phyloP scores from a whole-genome alignment of 2,329 filamentous ascomycete species.

The Trichoderma citrinoviride region DNA sequence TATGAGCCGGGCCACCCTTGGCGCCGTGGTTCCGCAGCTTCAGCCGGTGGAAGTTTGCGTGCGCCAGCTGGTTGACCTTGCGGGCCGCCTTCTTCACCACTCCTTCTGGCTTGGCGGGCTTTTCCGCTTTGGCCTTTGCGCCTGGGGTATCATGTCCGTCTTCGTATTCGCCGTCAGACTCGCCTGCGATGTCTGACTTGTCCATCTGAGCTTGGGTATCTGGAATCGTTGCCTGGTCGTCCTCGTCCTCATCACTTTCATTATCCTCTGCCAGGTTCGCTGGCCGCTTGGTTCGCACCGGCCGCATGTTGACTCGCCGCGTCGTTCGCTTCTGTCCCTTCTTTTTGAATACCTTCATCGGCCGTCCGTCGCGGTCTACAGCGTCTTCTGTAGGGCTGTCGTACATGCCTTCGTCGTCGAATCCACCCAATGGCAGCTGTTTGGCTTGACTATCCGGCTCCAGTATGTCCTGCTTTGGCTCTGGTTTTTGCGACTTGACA shows the following conservation, averaged over 20 bases:
- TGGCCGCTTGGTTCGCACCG: slow-evolving; percentile 50
- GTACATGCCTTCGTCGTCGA: slow-evolving; percentile 60
- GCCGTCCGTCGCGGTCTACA: slow-evolving; percentile 55
- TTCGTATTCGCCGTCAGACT: slow-evolving; percentile 23
- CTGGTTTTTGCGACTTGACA: slow-evolving; percentile 26
- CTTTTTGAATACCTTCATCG: slow-evolving; percentile 71
- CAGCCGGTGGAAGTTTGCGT: slow-evolving; percentile 64
- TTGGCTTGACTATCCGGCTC: slow-evolving; percentile 45
- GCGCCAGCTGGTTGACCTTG: slow-evolving; percentile 63
- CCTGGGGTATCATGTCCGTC: slow-evolving; percentile 25
- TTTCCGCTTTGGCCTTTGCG: slow-evolving; percentile 16
- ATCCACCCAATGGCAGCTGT: slow-evolving; percentile 55
- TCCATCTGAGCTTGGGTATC: slow-evolving; percentile 30
- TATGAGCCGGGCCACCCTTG: slow-evolving; percentile 59
- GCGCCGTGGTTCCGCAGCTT: slow-evolving; percentile 61
- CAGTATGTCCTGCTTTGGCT: slow-evolving; percentile 37
- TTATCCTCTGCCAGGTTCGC: slow-evolving; percentile 25
- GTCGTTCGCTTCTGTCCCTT: slow-evolving; percentile 81
- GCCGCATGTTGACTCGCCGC: slow-evolving; percentile 62
- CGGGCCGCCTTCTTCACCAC: slow-evolving; percentile 51
- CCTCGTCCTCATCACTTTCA: slow-evolving; percentile 35
- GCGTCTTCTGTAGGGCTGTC: slow-evolving; percentile 53
- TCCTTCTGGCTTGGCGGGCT: slow-evolving; percentile 39
- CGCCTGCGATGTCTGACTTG: slow-evolving; percentile 20
- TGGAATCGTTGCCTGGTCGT: slow-evolving; percentile 34